A percentile compares a stretch with the other conserved stretches of the same genome.
These are phyloP conservation scores for Amanita jacksonii DNA, from an alignment of 768 basidiomycete species.

Conservation along the genomic window DNA sequence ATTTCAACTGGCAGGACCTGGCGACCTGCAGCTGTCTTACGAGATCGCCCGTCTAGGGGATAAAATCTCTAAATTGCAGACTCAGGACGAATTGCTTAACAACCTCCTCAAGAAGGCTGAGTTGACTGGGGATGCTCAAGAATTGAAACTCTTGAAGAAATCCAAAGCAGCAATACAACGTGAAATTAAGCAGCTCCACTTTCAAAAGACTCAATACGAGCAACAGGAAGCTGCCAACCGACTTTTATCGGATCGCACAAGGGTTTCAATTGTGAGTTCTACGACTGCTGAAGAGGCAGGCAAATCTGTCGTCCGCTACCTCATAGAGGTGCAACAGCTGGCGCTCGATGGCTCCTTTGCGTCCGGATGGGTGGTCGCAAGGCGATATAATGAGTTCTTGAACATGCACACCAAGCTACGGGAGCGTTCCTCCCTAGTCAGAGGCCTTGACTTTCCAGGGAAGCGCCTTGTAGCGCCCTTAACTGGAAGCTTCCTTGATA, in stretches of 20 bases:
- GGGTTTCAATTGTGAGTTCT: constrained; percentile 77
- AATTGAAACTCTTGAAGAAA: constrained; percentile 71
- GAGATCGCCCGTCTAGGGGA: constrained; percentile 75
- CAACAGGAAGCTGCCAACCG: constrained; percentile 90
- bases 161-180: constrained; percentile 76
- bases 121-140: constrained; percentile 81
- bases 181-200: constrained; percentile 75
- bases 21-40: constrained; percentile 79
- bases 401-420: constrained; percentile 80
- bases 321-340: constrained; percentile 86
- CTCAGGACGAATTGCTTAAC: constrained; percentile 77
- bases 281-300: constrained; percentile 77
- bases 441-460: constrained; percentile 80
- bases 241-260: constrained; percentile 75
- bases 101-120: constrained; percentile 92
- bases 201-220: constrained; percentile 90
- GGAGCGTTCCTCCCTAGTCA: constrained; percentile 61
- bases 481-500: constrained; percentile 82
- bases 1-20: constrained; percentile 77
- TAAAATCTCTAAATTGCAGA: constrained; percentile 66
- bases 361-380: constrained; percentile 88
- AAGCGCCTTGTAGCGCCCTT: constrained; percentile 88
- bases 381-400: constrained; percentile 93
- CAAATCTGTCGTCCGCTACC: constrained; percentile 85
- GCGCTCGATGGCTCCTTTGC: constrained; percentile 68